Percentiles rank a stretch among this genome's conserved stretches.
Conservation (phyloP, 2,329 filamentous ascomycete species). For the Helotiales sp. region DNA sequence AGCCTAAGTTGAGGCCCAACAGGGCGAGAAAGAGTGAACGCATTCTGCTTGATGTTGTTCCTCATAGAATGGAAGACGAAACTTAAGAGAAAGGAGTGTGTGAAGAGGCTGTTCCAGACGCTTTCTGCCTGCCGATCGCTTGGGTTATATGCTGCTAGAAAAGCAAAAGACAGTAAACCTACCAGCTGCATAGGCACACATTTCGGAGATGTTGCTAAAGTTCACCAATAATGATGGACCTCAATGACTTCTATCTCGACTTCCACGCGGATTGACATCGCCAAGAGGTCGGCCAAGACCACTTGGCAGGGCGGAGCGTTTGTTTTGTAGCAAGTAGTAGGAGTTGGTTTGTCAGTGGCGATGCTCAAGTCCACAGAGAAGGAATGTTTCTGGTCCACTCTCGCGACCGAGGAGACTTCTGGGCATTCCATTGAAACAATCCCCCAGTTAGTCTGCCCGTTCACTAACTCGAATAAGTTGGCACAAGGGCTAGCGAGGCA, state of each 20-base stretch:
- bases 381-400: not conserved
- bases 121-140: not conserved
- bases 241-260: not conserved
- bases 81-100: not conserved
- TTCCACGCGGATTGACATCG: not conserved
- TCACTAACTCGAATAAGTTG: too few relatives aligned
- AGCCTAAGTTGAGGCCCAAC: not conserved
- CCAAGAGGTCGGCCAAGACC: not conserved
- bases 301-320: not conserved
- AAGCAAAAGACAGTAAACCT: not conserved
- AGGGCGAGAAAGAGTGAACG: not conserved
- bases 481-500: too few relatives aligned
- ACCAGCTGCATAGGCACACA: not conserved
- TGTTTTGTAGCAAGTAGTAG: not conserved
- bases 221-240: not conserved
- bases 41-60: not conserved
- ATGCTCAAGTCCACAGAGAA: not conserved
- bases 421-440: not conserved
- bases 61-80: not conserved
- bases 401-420: not conserved
- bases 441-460: not conserved
- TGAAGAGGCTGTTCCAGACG: not conserved
- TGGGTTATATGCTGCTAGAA: not conserved
- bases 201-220: too few relatives aligned
- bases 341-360: not conserved